Evolutionary conservation across 495 filamentous ascomycete species (phyloP).

Genomic region (Acidomyces sp.): DNA sequence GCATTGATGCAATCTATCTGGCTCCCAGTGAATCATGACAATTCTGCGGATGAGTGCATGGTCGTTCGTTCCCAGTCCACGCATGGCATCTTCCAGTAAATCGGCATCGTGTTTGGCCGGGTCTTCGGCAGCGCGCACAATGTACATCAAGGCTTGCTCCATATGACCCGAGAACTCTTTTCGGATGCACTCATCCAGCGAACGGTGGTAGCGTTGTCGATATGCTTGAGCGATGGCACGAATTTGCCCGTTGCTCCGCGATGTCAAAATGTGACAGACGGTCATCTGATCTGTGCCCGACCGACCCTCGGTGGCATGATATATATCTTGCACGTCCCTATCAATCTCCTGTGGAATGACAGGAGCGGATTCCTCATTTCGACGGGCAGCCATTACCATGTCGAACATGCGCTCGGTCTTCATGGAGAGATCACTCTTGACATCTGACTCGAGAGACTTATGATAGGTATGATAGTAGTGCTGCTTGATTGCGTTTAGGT

Average conservation of each 20-base stretch:
- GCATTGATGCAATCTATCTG: constrained; percentile 53
- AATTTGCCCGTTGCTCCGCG: constrained; percentile 62
- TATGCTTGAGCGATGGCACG: constrained; percentile 66
- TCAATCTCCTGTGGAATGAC: constrained; percentile 58
- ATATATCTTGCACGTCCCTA: constrained; percentile 55
- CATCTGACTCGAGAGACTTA: constrained; percentile 48
- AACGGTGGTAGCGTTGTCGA: constrained; percentile 46
- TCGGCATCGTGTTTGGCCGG: constrained; percentile 70
- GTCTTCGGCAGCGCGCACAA: constrained; percentile 63
- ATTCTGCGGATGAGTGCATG: constrained; percentile 58
- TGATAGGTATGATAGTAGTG: constrained; percentile 55
- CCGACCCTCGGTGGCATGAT: constrained; percentile 55
- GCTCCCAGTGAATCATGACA: constrained; percentile 70
- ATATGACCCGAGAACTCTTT: constrained; percentile 86
- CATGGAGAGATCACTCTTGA: constrained; percentile 64
- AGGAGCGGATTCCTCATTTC: constrained; percentile 62
- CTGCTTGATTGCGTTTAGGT: constrained; percentile 66
- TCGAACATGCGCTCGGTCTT: constrained; percentile 74
- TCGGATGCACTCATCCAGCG: constrained; percentile 57
- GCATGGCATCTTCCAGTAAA: constrained; percentile 72
- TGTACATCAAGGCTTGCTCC: constrained; percentile 67
- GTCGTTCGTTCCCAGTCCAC: constrained; percentile 77
- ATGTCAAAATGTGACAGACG: constrained; percentile 62
- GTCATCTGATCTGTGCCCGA: constrained; percentile 57
- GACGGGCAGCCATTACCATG: constrained; percentile 55